Evolutionary conservation across 1,284 basidiomycete genomes (phyloP).

Genomic region (Ceratobasidium sp.): DNA sequence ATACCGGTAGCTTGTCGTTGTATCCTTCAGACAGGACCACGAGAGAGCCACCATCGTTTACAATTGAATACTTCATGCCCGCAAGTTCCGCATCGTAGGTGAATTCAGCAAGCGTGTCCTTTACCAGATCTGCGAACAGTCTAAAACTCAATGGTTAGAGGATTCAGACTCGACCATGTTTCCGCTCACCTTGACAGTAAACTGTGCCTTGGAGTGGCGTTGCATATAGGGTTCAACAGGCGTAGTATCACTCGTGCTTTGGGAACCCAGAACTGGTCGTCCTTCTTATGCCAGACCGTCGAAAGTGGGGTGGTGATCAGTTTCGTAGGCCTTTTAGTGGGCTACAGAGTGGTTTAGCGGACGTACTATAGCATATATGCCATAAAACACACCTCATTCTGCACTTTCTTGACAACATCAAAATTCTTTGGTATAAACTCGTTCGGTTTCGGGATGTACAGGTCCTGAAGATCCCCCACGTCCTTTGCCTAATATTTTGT

Average conservation of each 20-base stretch:
- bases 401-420: conserved; percentile 78
- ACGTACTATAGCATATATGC: background rate
- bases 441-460: conserved; percentile 87
- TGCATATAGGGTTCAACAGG: conserved; percentile 37
- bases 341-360: conserved; percentile 57
- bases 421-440: conserved; percentile 91
- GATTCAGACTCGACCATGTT: conserved; percentile 6
- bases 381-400: conserved; percentile 62
- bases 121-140: conserved; percentile 87
- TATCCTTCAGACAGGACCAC: conserved; percentile 83
- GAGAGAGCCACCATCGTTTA: conserved; percentile 74
- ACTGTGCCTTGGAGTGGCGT: conserved; percentile 62
- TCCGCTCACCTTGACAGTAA: conserved; percentile 69
- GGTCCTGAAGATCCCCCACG: conserved; percentile 70
- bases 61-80: conserved; percentile 83
- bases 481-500: conserved; percentile 63
- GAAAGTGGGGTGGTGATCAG: conserved; percentile 77
- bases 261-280: conserved; percentile 94
- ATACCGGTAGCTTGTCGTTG: conserved; percentile 90
- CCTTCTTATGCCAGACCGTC: conserved; percentile 93
- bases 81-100: conserved; percentile 95
- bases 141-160: conserved; percentile 57
- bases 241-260: conserved; percentile 80
- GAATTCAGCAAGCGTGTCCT: conserved; percentile 90
- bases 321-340: conserved; percentile 76